Base-by-base conservation (phyloP, 2,329 filamentous ascomycete species). In the Fusarium avenaceum region DNA sequence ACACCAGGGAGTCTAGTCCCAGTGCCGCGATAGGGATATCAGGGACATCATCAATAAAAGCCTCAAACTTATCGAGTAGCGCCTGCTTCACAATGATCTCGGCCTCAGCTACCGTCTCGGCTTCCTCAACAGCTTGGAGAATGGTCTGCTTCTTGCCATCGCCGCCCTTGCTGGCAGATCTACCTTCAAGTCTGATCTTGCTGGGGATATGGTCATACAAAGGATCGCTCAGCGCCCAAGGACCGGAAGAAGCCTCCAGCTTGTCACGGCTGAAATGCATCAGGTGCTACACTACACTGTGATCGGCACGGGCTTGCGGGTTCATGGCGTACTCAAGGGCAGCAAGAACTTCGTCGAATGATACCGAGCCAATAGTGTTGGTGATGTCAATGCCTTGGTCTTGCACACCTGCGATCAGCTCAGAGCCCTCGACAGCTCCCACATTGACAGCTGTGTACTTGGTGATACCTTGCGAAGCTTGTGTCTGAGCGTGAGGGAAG, bases 241-340 rank as follows among this genome's bases (percentile, higher is more conserved):
- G 51, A 9, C 51, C 51, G 17, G 32, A 55, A 14, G 33, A 46
- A 6, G 10, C 51, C 15, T 47, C 51, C 51, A 55, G 30, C 13
- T 38, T 39, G 22, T 47, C 51, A n/a, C 51, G 51, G 6, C 30
- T 55, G 51, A 55, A 55, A 19, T 55, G 51, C 43, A 55, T 55
- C 13, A 55, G 24, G 39, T 47, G 51, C 19, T 55, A 43, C 11
- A 55, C 51, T 2, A 39, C 24, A 8, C 24, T 15, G 1, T 17
- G 51, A 9, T 55, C 51, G n/a, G 19, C 3, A 2, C 19, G 32
- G 7, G 51, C 51, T 22, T 55, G 33, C 2, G 43, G 4, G 19
- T 55, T 55, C 52, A 55, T 47, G 15, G 26, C 52, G 15, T 55
- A 55, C 14, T 47, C 33, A 3, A 55, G 52, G 1, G 52, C 19